A percentile compares a stretch with the other conserved stretches of the same genome.
These are phyloP conservation scores for Bruguiera gymnorhiza DNA, from an alignment of 345 rosid genomes.

Conservation along the genomic window DNA sequence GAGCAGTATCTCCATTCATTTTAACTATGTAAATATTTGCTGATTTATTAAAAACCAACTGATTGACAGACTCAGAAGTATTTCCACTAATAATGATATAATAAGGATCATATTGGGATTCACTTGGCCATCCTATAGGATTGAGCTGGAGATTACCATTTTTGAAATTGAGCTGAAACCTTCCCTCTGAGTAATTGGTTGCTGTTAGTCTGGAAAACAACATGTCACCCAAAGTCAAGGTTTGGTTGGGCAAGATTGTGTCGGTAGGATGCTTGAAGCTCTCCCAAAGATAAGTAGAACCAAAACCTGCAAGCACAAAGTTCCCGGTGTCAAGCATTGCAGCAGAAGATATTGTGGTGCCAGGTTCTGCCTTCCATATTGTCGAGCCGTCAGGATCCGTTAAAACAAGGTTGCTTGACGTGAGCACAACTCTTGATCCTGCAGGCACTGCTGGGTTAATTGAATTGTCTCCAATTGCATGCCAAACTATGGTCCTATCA, in stretches of 20 bases:
- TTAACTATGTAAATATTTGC: not conserved
- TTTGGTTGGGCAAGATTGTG: constrained; percentile 41
- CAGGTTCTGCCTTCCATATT: constrained; percentile 8
- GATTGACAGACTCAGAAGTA: not conserved
- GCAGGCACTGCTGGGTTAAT: not conserved
- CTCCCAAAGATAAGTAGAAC: constrained; percentile 30
- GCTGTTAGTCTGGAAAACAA: constrained; percentile 19
- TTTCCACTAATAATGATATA: constrained; percentile 4
- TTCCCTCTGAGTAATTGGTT: constrained; percentile 21
- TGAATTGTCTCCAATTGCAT: constrained; percentile 21
- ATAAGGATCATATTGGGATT: constrained; percentile 9
- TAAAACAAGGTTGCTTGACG: constrained; percentile 9
- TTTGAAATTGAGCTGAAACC: constrained; percentile 22
- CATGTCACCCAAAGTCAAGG: constrained; percentile 16
- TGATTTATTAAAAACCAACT: constrained; percentile 16
- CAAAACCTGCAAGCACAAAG: constrained; percentile 31
- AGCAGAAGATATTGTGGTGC: constrained; percentile 2
- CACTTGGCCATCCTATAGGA: constrained; percentile 20
- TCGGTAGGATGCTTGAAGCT: constrained; percentile 40
- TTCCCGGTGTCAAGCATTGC: constrained; percentile 37
- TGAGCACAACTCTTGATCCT: constrained; percentile 32
- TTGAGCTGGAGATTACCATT: constrained; percentile 17
- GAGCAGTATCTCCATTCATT: constrained; percentile 10
- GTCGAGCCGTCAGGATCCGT: constrained; percentile 16
- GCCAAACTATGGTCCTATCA: constrained; percentile 29